Evolutionary conservation across 176 grass and related monocot genomes (phyloP), one percentile per base, ranked within the genome.

Genomic region (Coix lacrymajobi): DNA sequence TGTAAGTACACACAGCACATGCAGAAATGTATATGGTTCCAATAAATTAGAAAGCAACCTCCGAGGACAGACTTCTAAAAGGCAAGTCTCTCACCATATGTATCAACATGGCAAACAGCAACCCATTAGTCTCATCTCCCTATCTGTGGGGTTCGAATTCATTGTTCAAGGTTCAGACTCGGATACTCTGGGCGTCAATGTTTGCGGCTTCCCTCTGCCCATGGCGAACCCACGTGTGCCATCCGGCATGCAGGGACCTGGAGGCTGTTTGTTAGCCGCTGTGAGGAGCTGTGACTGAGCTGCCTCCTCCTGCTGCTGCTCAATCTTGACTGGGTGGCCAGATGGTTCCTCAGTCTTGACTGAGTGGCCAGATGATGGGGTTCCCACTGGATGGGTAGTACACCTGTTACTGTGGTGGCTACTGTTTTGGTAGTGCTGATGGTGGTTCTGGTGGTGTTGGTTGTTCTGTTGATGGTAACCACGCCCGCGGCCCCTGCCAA

Each of bases 221-320:
- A 99, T 84, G 10, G 69, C 71, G 73, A 98, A 98, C 76, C 96
- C 96, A 7, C 87, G 90, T 0, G 91, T 90, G 66, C 96, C 96
- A 62, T 98, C 91, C 24, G 96, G 93, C 96, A 96, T 98, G 29
- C 82, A 77, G 7, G 96, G 96, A 6, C 96, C 96, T 56, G 83
- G 87, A 44, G 91, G 93, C 68, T 85, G 96, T 71, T 96, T 98
- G 22, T 72, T 87, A 62, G 87, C 77, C 65, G 73, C 65, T 26
- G 73, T 61, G 7, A 17, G 40, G 62, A 82, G 82, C 39, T 92
- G 90, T 34, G 81, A 12, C 54, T 85, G 88, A 11, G 79, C 29
- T 77, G 25, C 51, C 13, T 76, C 17, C 25, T 68, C 54, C 3
- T 30, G 44, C 83, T 80, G 78, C 36, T 86, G 88, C 56, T 87